Evolutionary conservation across 1,284 basidiomycete genomes (phyloP), one percentile per base, ranked within the genome.

Genomic region (Apiotrichum sp.): DNA sequence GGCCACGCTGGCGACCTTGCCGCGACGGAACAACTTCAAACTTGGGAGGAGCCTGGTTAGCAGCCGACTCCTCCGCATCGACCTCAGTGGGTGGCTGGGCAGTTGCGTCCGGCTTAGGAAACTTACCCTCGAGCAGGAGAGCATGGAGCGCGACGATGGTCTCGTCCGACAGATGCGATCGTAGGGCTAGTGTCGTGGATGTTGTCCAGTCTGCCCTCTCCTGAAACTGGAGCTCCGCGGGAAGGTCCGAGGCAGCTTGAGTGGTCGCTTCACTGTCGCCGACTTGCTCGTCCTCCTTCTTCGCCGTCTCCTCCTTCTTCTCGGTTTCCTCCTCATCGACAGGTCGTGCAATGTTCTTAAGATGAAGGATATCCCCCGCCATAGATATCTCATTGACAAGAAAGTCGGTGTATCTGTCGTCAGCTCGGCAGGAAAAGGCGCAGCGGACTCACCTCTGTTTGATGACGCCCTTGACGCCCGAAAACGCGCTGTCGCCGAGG

Each of bases 381-480:
- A 85, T 80, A 64, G 89, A 84, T 44, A 97, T 86, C 76, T 97
- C 93, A 68, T 83, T 87, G 32, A 97, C 93, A 62, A 96, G 69
- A 71, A 97, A 97, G 76, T 97, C 93, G 40, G 92, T 93, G 72
- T 96, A 96, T 66, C 93, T 95, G 5, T 11, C 29, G 43, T 47
- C 39, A 42, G 48, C 14, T n/a, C 43, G 14, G 10, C 11, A 32
- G 22, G 22, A 22, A 22, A 22, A 22, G 22, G 14, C 16, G 6
- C 9, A 33, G 16, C 38, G 8, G 16, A 48, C 80, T 59, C 59
- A 91, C 92, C 92, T 81, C 77, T 96, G 92, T 76, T 97, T 97
- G 73, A 97, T 95, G 67, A 96, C 93, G 7, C 89, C 93, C 49
- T 86, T 81, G 61, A 96, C 62, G 10, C 69, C 86, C 63, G 82